Conservation (phyloP, 176 grass and related monocot species). For the Hordeum marinum region DNA sequence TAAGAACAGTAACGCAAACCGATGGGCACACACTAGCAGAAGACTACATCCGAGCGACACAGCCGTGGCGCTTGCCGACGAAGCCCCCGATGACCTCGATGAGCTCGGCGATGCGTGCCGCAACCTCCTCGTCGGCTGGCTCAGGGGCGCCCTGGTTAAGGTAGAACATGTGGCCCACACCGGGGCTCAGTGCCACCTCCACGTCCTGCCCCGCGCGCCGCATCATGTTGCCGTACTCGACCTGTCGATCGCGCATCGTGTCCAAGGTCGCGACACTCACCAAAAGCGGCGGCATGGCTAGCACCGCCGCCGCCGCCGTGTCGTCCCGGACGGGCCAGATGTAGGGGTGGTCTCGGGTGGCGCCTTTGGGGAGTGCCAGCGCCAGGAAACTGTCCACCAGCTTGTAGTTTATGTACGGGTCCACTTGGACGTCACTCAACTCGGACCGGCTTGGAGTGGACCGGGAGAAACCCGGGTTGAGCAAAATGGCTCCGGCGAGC, state of each 20-base stretch:
- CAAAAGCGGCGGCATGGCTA: not conserved
- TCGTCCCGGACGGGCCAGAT: not conserved
- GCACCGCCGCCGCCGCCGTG: not conserved
- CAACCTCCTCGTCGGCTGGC: not conserved
- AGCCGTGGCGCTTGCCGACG: not conserved
- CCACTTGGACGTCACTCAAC: not conserved
- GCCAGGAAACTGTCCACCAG: not conserved
- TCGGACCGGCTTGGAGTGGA: not conserved
- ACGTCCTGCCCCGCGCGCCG: not conserved
- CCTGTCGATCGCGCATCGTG: slow-evolving; percentile 9
- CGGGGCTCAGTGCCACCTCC: not conserved
- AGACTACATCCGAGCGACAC: not conserved
- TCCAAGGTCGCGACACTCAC: not conserved
- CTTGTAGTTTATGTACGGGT: not conserved
- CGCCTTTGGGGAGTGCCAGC: not conserved
- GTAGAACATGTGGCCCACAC: not conserved
- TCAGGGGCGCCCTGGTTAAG: not conserved
- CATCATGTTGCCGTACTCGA: not conserved
- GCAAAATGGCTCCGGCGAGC: not conserved
- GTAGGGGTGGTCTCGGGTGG: slow-evolving; percentile 2
- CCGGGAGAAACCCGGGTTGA: not conserved
- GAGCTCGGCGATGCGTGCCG: not conserved
- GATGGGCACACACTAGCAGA: not conserved
- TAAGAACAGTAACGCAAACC: not conserved
- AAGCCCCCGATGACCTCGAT: not conserved